These are phyloP conservation scores for Schizophyllum amplum DNA, from an alignment of 1,284 basidiomycete genomes.

Conservation along the genomic window DNA sequence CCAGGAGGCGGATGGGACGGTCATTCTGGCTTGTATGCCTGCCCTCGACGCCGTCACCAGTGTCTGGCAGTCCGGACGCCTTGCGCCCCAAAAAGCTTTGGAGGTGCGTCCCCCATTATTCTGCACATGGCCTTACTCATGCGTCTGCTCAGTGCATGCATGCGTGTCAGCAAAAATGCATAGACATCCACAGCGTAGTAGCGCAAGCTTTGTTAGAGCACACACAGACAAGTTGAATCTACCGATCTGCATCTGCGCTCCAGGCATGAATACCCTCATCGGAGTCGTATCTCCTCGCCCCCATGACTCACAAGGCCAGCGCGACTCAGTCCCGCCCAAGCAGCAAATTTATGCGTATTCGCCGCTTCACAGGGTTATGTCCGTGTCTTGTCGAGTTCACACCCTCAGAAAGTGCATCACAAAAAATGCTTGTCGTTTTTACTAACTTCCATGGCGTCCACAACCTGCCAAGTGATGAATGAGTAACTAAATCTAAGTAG, in stretches of 20 bases:
- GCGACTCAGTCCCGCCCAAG: no score
- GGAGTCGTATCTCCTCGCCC: conserved; percentile 45
- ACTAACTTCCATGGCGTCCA: neutral
- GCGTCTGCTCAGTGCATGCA: conserved; percentile 49
- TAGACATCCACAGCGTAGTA: conserved; percentile 67
- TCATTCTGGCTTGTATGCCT: conserved; percentile 81
- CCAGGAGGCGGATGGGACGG: conserved; percentile 41
- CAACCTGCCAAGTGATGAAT: neutral
- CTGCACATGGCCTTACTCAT: conserved; percentile 1
- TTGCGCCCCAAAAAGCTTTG: conserved; percentile 41
- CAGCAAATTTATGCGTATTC: no score
- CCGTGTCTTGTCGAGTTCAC: neutral
- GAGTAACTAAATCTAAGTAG: neutral
- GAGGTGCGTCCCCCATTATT: conserved; percentile 34
- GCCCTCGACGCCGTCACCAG: conserved; percentile 84
- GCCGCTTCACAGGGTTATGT: no score
- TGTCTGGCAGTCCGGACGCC: conserved; percentile 70
- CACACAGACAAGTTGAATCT: conserved; percentile 4
- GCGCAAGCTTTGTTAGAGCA: conserved; percentile 56
- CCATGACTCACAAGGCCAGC: neutral
- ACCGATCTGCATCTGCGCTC: conserved; percentile 4
- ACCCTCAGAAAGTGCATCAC: neutral
- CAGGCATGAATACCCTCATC: conserved; percentile 4
- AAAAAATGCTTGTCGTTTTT: neutral
- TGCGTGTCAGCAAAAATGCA: conserved; percentile 57